Conservation (phyloP, 208 protist species). For the Leishmania turanica region DNA sequence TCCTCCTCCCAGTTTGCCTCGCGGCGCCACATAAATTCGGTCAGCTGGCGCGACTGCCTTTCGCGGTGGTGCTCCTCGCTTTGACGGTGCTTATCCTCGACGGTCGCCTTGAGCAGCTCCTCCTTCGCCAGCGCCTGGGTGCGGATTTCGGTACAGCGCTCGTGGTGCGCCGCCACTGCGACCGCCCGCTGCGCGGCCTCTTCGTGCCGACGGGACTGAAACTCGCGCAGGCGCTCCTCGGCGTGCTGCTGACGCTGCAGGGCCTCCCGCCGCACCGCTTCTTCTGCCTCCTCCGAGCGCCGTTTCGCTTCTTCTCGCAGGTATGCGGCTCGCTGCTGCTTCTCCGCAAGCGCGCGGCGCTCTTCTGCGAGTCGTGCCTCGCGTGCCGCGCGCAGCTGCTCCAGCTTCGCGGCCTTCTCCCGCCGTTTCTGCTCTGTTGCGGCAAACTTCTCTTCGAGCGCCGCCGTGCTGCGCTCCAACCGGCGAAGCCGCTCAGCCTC, state of each 20-base stretch:
- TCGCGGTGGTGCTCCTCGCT: slow-evolving; percentile 44
- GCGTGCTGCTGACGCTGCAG: slow-evolving; percentile 55
- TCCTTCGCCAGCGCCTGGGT: slow-evolving; percentile 37
- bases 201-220: slow-evolving; percentile 46
- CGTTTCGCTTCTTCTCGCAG: slow-evolving; percentile 50
- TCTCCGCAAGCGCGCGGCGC: slow-evolving; percentile 40
- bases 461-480: slow-evolving; percentile 47
- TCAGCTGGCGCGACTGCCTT: slow-evolving; percentile 32
- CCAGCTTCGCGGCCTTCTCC: slow-evolving; percentile 61
- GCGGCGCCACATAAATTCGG: slow-evolving; percentile 38
- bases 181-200: slow-evolving; percentile 30
- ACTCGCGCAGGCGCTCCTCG: slow-evolving; percentile 53
- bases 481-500: slow-evolving; percentile 65
- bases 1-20: slow-evolving; percentile 69
- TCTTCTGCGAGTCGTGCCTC: slow-evolving; percentile 40
- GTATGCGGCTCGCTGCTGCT: slow-evolving; percentile 46
- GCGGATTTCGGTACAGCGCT: slow-evolving; percentile 41
- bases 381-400: slow-evolving; percentile 35
- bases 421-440: slow-evolving; percentile 40
- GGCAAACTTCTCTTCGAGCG: slow-evolving; percentile 47
- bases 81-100: slow-evolving; percentile 33
- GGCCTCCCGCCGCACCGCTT: slow-evolving; percentile 45
- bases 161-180: slow-evolving; percentile 46
- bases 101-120: slow-evolving; percentile 29
- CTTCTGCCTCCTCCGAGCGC: slow-evolving; percentile 55